Base-by-base conservation (phyloP, 208 protist species). In the Trypanosomatidae sp. region DNA sequence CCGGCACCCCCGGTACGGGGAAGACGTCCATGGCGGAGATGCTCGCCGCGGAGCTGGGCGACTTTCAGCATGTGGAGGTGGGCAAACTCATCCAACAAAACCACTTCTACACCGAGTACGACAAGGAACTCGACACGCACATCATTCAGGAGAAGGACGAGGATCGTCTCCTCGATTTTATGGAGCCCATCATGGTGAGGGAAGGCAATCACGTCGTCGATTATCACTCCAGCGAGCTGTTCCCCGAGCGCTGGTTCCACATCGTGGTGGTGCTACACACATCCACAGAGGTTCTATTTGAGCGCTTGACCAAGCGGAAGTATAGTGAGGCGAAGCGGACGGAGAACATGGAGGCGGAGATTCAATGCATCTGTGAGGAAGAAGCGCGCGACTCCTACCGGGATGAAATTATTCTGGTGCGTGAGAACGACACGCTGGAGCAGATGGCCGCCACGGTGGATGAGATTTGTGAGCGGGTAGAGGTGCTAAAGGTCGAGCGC, bases 321-420 rank as follows among this genome's bases (percentile, higher is more conserved):
- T 99, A 99, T 86, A 88, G 78, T 62, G 77, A 95, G 43, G 82
- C 84, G 30, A 99, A 99, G 82, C 85, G 97, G 22, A 65, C 84
- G n/a, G 98, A 99, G 62, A 99, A 99, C 85, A 90, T 99, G 56
- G 95, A 99, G 85, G 95, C 92, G 50, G 98, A 99, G 80, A 99
- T 99, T 79, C 97, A 98, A 85, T 88, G 96, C 70, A 87, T 99
- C n/a, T 91, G 96, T 69, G 87, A 98, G 49, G 96, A 99, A 62
- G 98, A 99, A 78, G 98, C 98, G 15, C 71, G 71, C n/a, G 91
- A 92, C 43, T 83, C 91, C 7, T 99, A 99, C 86, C 76, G 86
- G 43, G 73, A 92, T 1, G 90, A 95, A n/a, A 91, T 99, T 46
- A 47, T 99, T 17, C 74, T 93, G 17, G 86, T 94, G 59, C 82